Conservation (phyloP, 2,329 filamentous ascomycete species). For the Paradendryphiella salina region DNA sequence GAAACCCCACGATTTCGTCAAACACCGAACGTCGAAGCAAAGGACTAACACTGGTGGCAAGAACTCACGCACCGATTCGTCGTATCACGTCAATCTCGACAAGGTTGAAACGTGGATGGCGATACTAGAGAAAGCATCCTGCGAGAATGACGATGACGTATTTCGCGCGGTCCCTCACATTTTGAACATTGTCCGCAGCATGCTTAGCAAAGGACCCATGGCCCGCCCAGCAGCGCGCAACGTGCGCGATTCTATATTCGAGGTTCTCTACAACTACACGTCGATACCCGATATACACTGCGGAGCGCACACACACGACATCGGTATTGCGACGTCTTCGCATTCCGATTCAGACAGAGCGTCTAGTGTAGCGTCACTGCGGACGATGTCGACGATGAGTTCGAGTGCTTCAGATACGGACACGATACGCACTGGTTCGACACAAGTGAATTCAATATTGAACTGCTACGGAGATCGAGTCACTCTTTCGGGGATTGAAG, state of each 20-base stretch:
- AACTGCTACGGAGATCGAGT: constrained; percentile 39
- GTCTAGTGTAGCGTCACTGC: constrained; percentile 35
- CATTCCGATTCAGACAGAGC: constrained; percentile 34
- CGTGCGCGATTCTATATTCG: constrained; percentile 47
- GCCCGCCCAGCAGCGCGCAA: constrained; percentile 49
- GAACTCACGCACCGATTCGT: constrained; percentile 67
- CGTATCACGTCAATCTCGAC: constrained; percentile 71
- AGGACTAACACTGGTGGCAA: constrained; percentile 51
- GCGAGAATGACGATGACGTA: constrained; percentile 41
- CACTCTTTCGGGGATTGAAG: constrained; percentile 37
- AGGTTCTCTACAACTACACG: constrained; percentile 38
- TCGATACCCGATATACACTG: constrained; percentile 44
- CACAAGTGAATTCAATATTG: constrained; percentile 37
- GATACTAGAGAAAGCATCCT: constrained; percentile 62
- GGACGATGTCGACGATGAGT: constrained; percentile 37
- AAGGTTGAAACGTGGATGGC: constrained; percentile 72
- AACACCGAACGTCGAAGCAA: constrained; percentile 68
- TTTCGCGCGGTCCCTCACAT: constrained; percentile 50
- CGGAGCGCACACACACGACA: constrained; percentile 39
- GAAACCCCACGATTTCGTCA: constrained; percentile 65
- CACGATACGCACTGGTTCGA: constrained; percentile 35
- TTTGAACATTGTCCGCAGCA: constrained; percentile 47
- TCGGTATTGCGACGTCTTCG: constrained; percentile 28
- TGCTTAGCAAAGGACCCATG: constrained; percentile 49
- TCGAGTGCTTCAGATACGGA: constrained; percentile 33